Evolutionary conservation across 345 rosid genomes (phyloP).

Genomic region (Lumnitzera racemosa): DNA sequence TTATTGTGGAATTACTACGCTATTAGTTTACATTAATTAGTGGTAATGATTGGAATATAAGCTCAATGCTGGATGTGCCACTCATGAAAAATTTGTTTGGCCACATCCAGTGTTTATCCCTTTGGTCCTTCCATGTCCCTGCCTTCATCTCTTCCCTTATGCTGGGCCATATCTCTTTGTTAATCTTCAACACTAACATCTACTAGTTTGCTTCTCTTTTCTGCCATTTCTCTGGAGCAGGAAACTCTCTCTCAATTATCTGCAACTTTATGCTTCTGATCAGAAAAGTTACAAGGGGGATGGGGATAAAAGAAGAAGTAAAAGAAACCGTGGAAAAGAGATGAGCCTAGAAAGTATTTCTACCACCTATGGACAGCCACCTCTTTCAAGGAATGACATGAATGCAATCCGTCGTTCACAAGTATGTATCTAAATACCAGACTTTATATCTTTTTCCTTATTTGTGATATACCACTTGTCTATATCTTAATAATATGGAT

Average conservation of each 20-base stretch:
- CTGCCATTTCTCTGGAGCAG: conserved; percentile 35
- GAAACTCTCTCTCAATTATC: conserved; percentile 75
- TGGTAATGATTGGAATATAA: no score
- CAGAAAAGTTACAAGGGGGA: conserved; percentile 46
- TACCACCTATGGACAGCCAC: conserved; percentile 37
- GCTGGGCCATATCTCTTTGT: no score
- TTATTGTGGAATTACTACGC: no score
- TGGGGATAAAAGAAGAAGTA: conserved; percentile 55
- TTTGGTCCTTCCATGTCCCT: background rate
- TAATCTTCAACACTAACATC: background rate
- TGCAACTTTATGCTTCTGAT: conserved; percentile 59
- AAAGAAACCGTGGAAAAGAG: conserved; percentile 44
- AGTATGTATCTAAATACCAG: conserved; percentile 26
- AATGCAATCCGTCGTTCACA: conserved; percentile 74
- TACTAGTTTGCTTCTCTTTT: conserved; percentile 7
- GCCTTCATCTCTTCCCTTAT: background rate
- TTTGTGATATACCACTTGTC: conserved; percentile 1
- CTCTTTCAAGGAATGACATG: conserved; percentile 74
- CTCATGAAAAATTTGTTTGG: no score
- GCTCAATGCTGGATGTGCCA: no score
- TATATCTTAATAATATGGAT: no score
- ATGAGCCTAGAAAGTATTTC: conserved; percentile 18
- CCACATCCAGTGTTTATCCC: background rate
- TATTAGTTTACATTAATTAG: no score
- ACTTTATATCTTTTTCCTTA: conserved; percentile 6